Conservation (phyloP, 306 rosid genomes). For the Lathyrus oleraceus region DNA sequence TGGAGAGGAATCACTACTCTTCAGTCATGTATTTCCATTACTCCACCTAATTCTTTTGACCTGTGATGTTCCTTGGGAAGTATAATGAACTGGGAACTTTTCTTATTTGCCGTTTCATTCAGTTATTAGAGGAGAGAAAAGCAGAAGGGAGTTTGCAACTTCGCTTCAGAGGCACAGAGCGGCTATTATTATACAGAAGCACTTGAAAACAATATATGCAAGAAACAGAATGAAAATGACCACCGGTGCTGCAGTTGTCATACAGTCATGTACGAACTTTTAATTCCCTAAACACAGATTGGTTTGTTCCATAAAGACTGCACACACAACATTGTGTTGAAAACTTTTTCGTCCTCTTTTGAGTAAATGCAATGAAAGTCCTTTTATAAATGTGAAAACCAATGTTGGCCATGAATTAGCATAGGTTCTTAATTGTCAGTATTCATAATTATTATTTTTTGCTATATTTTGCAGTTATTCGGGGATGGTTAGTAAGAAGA, state of each 20-base stretch:
- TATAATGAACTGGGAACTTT: conserved; percentile 11
- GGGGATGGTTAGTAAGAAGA: conserved; percentile 91
- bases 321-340: not conserved
- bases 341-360: conserved; percentile 12
- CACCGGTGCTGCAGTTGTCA: conserved; percentile 61
- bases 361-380: not conserved
- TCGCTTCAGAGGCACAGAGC: conserved; percentile 71
- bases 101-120: conserved; percentile 41
- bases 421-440: no score
- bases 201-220: conserved; percentile 53
- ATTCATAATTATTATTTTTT: conserved; percentile 29
- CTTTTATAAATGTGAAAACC: conserved; percentile 7
- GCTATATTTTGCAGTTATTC: conserved; percentile 61
- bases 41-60: conserved; percentile 27
- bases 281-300: conserved; percentile 12
- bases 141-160: conserved; percentile 64
- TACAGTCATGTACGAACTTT: conserved; percentile 69
- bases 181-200: conserved; percentile 70
- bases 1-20: conserved; percentile 68
- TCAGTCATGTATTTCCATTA: conserved; percentile 74
- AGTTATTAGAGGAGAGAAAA: conserved; percentile 81
- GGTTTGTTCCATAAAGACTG: conserved; percentile 19
- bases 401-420: conserved; percentile 16
- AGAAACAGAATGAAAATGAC: conserved; percentile 52
- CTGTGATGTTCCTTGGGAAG: conserved; percentile 38